These are phyloP conservation scores for Leucocoprinus sp. DNA, from an alignment of 768 basidiomycete species.

Conservation along the genomic window DNA sequence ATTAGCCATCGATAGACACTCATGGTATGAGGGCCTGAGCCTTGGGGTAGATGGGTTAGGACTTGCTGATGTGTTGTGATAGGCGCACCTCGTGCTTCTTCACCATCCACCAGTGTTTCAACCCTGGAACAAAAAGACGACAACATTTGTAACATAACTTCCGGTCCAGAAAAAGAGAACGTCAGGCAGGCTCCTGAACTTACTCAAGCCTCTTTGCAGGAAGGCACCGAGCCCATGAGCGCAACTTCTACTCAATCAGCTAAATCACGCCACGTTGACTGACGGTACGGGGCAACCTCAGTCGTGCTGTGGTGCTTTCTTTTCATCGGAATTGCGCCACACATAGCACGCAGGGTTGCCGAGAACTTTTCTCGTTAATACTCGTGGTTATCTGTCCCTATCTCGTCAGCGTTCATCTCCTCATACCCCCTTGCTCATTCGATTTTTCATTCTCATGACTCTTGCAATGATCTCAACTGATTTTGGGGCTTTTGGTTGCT, in stretches of 20 bases:
- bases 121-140: background rate
- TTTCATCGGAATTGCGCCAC: constrained; percentile 14
- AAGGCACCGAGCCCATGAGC: constrained; percentile 8
- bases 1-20: background rate
- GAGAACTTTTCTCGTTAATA: constrained; percentile 8
- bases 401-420: background rate
- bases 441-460: background rate
- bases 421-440: background rate
- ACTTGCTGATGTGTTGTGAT: constrained; percentile 9
- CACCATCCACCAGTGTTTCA: background rate
- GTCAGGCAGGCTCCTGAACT: background rate
- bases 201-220: constrained; percentile 7
- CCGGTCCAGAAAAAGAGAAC: background rate
- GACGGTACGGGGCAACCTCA: constrained; percentile 24
- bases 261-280: constrained; percentile 11
- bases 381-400: background rate
- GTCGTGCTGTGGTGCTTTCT: constrained; percentile 18
- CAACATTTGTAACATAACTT: background rate
- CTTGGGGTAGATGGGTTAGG: constrained; percentile 1
- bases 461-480: background rate
- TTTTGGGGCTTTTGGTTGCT: constrained; percentile 1
- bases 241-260: background rate
- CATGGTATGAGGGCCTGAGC: constrained; percentile 10
- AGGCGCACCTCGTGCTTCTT: background rate
- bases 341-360: constrained; percentile 19